phyloP scores from a whole-genome alignment of 2,329 filamentous ascomycete genomes.

The Ophiognomonia clavigignenti-juglandacearum region DNA sequence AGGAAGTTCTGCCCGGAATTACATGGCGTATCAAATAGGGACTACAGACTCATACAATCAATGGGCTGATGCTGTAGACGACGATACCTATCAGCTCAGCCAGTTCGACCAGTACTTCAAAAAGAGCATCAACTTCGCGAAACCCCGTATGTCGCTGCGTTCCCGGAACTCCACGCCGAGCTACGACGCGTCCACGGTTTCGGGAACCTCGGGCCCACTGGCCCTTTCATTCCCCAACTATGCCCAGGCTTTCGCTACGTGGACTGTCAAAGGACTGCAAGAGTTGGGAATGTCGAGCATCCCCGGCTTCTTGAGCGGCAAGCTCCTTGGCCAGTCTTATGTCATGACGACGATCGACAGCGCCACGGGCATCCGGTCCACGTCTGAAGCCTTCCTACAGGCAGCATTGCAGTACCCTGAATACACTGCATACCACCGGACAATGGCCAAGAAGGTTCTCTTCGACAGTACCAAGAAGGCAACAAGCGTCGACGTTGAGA shows the following conservation, averaged over 20 bases:
- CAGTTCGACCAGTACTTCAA: slow-evolving; percentile 3
- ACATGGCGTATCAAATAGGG: slow-evolving; percentile 5
- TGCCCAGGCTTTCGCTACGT: not conserved
- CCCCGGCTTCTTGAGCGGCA: not conserved
- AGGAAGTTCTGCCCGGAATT: slow-evolving; percentile 1
- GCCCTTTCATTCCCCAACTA: not conserved
- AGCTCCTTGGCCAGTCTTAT: not conserved
- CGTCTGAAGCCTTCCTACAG: slow-evolving; percentile 2
- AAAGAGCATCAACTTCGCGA: slow-evolving; percentile 4
- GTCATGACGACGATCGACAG: not conserved
- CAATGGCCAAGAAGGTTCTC: not conserved
- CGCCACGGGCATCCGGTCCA: not conserved
- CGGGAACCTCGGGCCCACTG: not conserved
- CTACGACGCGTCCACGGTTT: not conserved
- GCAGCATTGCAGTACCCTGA: not conserved
- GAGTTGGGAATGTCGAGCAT: not conserved
- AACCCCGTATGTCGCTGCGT: not conserved
- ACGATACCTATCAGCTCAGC: not conserved
- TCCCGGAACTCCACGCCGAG: not conserved
- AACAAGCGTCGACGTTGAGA: not conserved
- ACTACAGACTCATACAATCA: not conserved
- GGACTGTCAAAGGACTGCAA: not conserved
- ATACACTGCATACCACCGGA: not conserved
- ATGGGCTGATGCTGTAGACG: not conserved
- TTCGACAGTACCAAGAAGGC: not conserved